Evolutionary conservation across 164 flowering plant genomes (phyloP).

Genomic region (Sextonia rubra): DNA sequence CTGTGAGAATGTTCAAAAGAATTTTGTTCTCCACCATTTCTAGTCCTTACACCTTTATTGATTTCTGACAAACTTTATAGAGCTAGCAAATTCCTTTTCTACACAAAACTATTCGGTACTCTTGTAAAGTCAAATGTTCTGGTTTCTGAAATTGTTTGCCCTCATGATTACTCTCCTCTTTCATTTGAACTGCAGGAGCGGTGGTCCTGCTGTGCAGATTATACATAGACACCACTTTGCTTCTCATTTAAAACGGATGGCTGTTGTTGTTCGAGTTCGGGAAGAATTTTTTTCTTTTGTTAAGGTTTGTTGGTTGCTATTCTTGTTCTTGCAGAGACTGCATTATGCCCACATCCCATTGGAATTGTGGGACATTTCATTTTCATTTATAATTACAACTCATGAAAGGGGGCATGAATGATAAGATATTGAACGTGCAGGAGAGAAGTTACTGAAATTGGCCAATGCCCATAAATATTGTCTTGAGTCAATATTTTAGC

Average conservation of each 20-base stretch:
- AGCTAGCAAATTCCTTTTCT: background rate
- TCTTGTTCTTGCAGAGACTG: background rate
- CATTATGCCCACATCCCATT: background rate
- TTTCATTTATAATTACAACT: background rate
- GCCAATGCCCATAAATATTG: background rate
- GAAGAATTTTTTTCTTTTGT: constrained; percentile 92
- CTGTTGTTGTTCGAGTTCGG: constrained; percentile 84
- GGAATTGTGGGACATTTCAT: background rate
- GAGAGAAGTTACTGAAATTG: background rate
- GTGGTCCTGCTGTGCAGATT: constrained; percentile 77
- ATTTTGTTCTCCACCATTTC: background rate
- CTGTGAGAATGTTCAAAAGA: background rate
- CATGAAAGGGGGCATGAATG: background rate
- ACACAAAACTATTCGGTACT: no score
- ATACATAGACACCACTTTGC: constrained; percentile 98
- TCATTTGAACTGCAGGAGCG: constrained; percentile 49
- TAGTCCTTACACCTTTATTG: background rate
- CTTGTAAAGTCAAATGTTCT: background rate
- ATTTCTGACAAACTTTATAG: background rate
- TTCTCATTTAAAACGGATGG: constrained; percentile 92
- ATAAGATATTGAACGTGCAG: background rate
- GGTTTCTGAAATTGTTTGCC: background rate
- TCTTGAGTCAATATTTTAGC: background rate
- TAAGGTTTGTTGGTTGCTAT: constrained; percentile 50
- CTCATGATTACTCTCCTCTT: background rate